Base-by-base conservation (phyloP, 139 green algal species). In the Chlamydomonas incerta region DNA sequence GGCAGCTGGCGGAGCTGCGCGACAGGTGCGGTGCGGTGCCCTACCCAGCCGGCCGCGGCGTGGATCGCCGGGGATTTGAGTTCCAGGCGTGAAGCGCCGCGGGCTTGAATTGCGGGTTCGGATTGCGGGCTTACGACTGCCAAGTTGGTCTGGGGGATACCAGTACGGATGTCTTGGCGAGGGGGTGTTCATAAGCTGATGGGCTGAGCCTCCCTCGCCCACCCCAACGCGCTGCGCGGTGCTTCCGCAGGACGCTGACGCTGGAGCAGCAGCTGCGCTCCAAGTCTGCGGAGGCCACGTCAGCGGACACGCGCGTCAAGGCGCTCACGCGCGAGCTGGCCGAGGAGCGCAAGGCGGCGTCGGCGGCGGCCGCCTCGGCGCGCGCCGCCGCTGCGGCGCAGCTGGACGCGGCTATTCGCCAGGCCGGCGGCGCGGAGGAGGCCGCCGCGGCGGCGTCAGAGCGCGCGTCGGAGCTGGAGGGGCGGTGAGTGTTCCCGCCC, bases 241-340 rank as follows among this genome's bases (percentile, higher is more conserved):
- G 62, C 62, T 68, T 68, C 8, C 46, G 1, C 66, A 85, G 79
- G 47, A 29, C 47, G n/a, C 35, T 52, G n/a, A 14, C 66, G 37
- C 79, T 85, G 79, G 65, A 85, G 79, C 79, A 85, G 79, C 79
- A 85, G 79, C 79, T 85, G 65, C 65, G 66, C 10, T 31, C 75
- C 65, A 85, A 75, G 63, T 17, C 65, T 47, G 60, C 72, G 6
- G 79, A 85, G 79, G n/a, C 66, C 18, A 20, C 15, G 34, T 58
- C 65, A 29, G 41, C 75, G 79, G 65, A 85, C 33, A 55, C 65
- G 37, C 79, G 66, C 21, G 79, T 85, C 26, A 46, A 46, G 31
- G 79, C 47, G 29, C 65, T 85, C 23, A 33, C 47, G 1, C 33
- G 66, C 3, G 79, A 85, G 31, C 79, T 85, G 41, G 79, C 69